A percentile compares a stretch with the other conserved stretches of the same genome.
These are phyloP conservation scores for Suillus cothurnatus DNA, from an alignment of 768 basidiomycete species.

Conservation along the genomic window DNA sequence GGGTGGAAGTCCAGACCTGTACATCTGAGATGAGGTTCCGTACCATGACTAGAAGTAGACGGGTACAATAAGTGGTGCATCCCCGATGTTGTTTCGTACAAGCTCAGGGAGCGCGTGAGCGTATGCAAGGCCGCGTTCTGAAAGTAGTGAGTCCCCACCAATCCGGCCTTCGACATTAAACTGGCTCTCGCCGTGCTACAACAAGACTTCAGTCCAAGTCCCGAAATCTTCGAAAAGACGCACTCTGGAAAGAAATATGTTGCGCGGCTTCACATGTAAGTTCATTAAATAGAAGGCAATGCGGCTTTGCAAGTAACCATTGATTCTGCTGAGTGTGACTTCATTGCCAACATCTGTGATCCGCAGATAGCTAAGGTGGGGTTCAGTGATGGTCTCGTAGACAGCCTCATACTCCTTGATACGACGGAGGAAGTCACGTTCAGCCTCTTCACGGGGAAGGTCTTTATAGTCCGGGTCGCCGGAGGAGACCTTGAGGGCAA, in stretches of 20 bases:
- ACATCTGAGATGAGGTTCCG: not conserved
- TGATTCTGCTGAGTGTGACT: conserved; percentile 83
- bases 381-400: conserved; percentile 94
- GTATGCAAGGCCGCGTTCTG: conserved; percentile 83
- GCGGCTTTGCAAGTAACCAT: conserved; percentile 94
- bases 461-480: conserved; percentile 99
- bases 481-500: conserved; percentile 92
- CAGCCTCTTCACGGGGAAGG: conserved; percentile 80
- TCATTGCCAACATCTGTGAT: conserved; percentile 93
- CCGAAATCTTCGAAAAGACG: conserved; percentile 26
- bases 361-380: conserved; percentile 84
- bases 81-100: conserved; percentile 88
- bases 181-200: conserved; percentile 95
- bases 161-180: conserved; percentile 97
- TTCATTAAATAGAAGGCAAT: conserved; percentile 99
- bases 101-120: conserved; percentile 83
- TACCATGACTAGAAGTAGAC: not conserved
- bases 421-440: conserved; percentile 86
- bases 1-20: conserved; percentile 98
- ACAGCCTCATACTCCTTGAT: conserved; percentile 94
- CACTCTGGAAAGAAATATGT: conserved; percentile 95
- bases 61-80: conserved; percentile 68
- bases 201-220: conserved; percentile 12
- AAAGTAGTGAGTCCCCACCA: conserved; percentile 93
- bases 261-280: conserved; percentile 92